Percentiles rank a stretch among this genome's conserved stretches.
Evolutionary conservation across 2,329 filamentous ascomycete species (phyloP).

Genomic region (Fusarium proliferatum): DNA sequence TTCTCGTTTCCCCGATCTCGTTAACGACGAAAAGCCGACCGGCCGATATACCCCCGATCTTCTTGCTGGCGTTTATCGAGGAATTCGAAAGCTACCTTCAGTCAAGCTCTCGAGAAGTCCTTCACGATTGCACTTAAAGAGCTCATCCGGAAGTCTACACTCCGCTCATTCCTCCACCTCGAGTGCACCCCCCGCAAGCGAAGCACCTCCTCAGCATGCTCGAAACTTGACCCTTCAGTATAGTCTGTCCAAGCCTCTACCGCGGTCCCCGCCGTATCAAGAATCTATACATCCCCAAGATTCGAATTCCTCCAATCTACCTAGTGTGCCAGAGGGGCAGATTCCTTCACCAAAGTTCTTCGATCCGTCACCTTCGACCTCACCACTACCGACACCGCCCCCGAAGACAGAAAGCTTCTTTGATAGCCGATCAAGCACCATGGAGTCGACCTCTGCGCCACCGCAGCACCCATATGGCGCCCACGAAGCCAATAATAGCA

Average conservation of each 20-base stretch:
- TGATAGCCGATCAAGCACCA: constrained; percentile 59
- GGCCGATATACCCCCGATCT: constrained; percentile 57
- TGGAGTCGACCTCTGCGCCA: constrained; percentile 59
- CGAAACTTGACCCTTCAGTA: constrained; percentile 65
- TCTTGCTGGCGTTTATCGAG: constrained; percentile 63
- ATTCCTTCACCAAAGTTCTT: constrained; percentile 43
- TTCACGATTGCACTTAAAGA: constrained; percentile 55
- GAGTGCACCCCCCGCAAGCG: constrained; percentile 27
- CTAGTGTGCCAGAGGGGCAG: constrained; percentile 49
- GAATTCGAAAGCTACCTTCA: constrained; percentile 59
- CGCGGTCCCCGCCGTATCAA: constrained; percentile 58
- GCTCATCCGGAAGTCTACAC: constrained; percentile 33
- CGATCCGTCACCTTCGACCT: constrained; percentile 23
- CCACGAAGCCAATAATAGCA: constrained; percentile 54
- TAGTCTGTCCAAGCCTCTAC: constrained; percentile 68
- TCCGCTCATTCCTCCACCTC: constrained; percentile 33
- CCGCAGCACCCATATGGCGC: constrained; percentile 53
- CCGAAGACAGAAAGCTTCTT: constrained; percentile 53
- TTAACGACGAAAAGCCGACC: constrained; percentile 54
- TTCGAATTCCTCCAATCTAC: constrained; percentile 43
- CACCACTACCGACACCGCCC: constrained; percentile 15
- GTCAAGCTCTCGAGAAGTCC: constrained; percentile 58
- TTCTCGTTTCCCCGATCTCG: constrained; percentile 58
- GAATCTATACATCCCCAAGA: constrained; percentile 47
- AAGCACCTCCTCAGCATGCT: constrained; percentile 58